A percentile compares a stretch with the other conserved stretches of the same genome.
phyloP scores from a whole-genome alignment of 225 moss, liverwort and hornwort genomes.

The Climacium dendroides region DNA sequence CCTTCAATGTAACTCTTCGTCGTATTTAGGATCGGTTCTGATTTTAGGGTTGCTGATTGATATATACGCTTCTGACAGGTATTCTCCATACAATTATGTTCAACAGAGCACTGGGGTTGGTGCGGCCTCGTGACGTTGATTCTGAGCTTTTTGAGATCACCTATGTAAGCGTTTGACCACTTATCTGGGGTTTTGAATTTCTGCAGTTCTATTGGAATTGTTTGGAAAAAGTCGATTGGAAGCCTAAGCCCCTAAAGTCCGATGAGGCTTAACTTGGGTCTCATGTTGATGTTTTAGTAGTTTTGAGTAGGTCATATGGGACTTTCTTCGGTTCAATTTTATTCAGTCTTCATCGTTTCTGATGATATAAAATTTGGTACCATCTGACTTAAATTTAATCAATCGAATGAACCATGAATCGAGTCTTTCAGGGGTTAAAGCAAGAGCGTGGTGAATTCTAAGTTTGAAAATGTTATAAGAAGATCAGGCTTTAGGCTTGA shows the following conservation, averaged over 20 bases:
- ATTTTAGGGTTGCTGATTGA: background rate
- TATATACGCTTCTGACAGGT: background rate
- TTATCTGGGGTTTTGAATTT: background rate
- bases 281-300: background rate
- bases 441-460: background rate
- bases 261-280: background rate
- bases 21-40: background rate
- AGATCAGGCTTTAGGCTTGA: background rate
- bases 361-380: background rate
- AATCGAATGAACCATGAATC: background rate
- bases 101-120: conserved; percentile 73
- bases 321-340: background rate
- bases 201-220: background rate
- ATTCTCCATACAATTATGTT: conserved; percentile 81
- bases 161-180: conserved; percentile 32
- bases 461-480: background rate
- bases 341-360: background rate
- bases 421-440: background rate
- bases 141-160: conserved; percentile 83
- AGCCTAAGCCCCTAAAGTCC: background rate
- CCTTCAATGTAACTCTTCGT: background rate
- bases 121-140: conserved; percentile 72
- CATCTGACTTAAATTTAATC: background rate
- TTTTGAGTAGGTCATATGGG: background rate
- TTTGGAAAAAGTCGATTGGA: background rate